phyloP scores from a whole-genome alignment of 1,284 basidiomycete genomes.

The Malassezia arunalokei region DNA sequence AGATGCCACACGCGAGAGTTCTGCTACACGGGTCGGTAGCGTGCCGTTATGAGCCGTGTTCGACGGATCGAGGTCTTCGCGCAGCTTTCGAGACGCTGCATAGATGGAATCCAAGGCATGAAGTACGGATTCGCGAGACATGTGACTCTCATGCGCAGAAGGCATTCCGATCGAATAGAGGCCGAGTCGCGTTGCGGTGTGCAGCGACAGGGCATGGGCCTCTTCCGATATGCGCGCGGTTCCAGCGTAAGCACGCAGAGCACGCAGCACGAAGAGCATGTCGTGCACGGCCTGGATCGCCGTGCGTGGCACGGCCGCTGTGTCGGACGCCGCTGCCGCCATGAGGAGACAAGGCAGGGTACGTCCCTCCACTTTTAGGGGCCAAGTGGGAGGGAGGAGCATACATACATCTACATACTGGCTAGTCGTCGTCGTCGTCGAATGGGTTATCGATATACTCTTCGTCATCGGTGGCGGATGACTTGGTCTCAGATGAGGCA shows the following conservation, averaged over 20 bases:
- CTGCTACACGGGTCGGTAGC: neutral
- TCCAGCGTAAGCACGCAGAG: neutral
- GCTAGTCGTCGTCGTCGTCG: constrained; percentile 16
- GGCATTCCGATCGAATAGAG: neutral
- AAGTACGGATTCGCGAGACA: constrained; percentile 1
- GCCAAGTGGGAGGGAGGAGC: no score
- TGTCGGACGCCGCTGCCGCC: neutral
- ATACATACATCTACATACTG: no score
- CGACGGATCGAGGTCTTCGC: neutral
- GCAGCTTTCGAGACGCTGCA: neutral
- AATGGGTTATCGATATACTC: constrained; percentile 14
- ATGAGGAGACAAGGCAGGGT: neutral
- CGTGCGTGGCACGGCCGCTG: neutral
- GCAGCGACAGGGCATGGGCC: neutral
- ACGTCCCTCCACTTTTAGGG: neutral
- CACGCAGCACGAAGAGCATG: neutral
- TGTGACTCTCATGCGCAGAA: neutral
- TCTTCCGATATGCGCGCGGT: neutral
- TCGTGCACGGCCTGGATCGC: neutral
- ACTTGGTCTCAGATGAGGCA: neutral
- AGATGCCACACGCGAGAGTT: constrained; percentile 2
- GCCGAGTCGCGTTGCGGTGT: neutral
- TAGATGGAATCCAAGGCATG: neutral
- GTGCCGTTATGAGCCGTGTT: neutral
- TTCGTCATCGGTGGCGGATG: constrained; percentile 1